These are phyloP conservation scores for Luvunga scandens DNA, from an alignment of 345 rosid species.

Conservation along the genomic window DNA sequence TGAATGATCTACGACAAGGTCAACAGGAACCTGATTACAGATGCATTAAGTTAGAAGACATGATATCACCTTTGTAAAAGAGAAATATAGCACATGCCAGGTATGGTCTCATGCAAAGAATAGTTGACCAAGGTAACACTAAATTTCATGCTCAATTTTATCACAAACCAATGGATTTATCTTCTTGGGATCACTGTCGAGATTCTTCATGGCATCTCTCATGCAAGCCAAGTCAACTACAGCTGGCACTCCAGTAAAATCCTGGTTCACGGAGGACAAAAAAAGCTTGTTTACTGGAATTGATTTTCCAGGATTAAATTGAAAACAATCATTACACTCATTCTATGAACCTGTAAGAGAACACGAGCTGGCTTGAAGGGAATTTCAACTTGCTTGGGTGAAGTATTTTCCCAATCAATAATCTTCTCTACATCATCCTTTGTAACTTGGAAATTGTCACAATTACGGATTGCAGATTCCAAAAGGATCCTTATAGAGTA, in stretches of 20 bases:
- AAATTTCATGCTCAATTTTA: background rate
- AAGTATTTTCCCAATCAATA: constrained; percentile 77
- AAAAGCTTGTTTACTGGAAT: background rate
- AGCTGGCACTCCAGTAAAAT: constrained; percentile 90
- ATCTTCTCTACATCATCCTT: constrained; percentile 83
- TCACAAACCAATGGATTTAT: constrained; percentile 81
- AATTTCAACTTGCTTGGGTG: constrained; percentile 68
- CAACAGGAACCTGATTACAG: constrained; percentile 72
- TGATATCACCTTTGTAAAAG: background rate
- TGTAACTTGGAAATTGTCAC: constrained; percentile 79
- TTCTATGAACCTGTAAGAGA: constrained; percentile 58
- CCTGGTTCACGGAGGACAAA: constrained; percentile 32
- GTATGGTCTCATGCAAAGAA: background rate
- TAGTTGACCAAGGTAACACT: background rate
- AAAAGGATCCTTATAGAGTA: constrained; percentile 73
- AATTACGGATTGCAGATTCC: constrained; percentile 84
- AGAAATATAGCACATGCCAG: background rate
- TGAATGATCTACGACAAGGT: constrained; percentile 83
- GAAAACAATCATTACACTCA: background rate
- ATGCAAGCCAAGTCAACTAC: constrained; percentile 86
- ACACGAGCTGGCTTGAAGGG: constrained; percentile 92
- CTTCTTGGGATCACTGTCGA: constrained; percentile 72
- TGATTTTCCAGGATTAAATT: background rate
- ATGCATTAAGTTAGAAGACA: background rate
- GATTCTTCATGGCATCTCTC: constrained; percentile 84